Conservation (phyloP, 148 eudicot species). For the Rhododendron simsii region DNA sequence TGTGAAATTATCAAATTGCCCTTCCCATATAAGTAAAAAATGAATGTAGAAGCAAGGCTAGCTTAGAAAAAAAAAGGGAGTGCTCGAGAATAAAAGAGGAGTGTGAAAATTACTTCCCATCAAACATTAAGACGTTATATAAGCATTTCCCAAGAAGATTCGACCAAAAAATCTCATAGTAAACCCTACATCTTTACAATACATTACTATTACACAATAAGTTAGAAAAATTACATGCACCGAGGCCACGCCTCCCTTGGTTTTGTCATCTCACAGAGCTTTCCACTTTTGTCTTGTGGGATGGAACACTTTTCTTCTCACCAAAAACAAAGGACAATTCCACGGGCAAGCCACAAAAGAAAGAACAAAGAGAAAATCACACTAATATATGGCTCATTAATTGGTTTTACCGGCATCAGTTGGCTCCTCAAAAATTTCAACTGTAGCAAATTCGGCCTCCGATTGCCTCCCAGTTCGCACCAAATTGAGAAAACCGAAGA, state of each 20-base stretch:
- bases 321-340: background rate
- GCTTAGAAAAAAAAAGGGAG: too few relatives aligned
- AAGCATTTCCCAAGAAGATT: conserved; percentile 13
- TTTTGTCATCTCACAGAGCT: conserved; percentile 1
- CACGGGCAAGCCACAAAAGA: background rate
- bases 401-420: background rate
- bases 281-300: conserved; percentile 8
- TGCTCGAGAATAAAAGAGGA: background rate
- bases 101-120: background rate
- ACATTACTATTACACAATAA: background rate
- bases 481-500: background rate
- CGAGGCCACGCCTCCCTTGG: conserved; percentile 29
- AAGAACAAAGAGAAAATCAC: background rate
- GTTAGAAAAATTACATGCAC: conserved; percentile 15
- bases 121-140: background rate
- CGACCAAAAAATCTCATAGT: background rate
- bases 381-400: background rate
- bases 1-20: background rate
- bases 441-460: background rate
- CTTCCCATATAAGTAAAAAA: too few relatives aligned
- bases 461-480: background rate
- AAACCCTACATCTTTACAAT: background rate
- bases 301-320: conserved; percentile 4
- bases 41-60: too few relatives aligned
- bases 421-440: background rate